A percentile compares a stretch with the other conserved stretches of the same genome.
phyloP scores from a whole-genome alignment of 2,329 filamentous ascomycete species.

The Fusarium ambrosium region DNA sequence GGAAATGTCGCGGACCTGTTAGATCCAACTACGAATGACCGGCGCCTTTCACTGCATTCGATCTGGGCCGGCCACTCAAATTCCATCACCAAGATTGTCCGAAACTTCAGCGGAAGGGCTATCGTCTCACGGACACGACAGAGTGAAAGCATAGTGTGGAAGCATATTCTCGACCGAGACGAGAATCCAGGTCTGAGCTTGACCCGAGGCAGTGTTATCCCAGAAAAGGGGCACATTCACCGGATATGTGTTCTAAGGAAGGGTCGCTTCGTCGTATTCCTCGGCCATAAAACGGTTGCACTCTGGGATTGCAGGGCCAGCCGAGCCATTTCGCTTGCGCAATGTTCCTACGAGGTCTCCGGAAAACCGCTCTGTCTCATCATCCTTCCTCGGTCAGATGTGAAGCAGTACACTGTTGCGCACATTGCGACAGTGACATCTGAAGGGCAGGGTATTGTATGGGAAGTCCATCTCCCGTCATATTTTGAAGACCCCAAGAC shows the following conservation, averaged over 20 bases:
- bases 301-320: constrained; percentile 82
- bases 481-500: constrained; percentile 50
- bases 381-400: constrained; percentile 74
- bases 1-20: constrained; percentile 84
- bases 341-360: constrained; percentile 65
- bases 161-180: constrained; percentile 65
- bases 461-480: constrained; percentile 78
- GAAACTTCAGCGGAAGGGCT: constrained; percentile 84
- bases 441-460: constrained; percentile 82
- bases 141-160: constrained; percentile 88
- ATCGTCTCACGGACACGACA: constrained; percentile 84
- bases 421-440: constrained; percentile 89
- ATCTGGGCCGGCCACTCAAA: constrained; percentile 88
- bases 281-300: constrained; percentile 78
- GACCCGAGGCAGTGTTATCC: constrained; percentile 76
- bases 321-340: constrained; percentile 68
- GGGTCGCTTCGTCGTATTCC: constrained; percentile 83
- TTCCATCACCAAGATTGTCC: constrained; percentile 86
- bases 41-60: constrained; percentile 72
- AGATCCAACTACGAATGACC: constrained; percentile 74
- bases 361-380: constrained; percentile 86
- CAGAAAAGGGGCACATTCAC: constrained; percentile 79
- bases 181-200: constrained; percentile 62
- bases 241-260: constrained; percentile 83
- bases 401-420: constrained; percentile 67